Evolutionary conservation across 352 stramenopile species (phyloP).

Genomic region (Phytophthora sp.): DNA sequence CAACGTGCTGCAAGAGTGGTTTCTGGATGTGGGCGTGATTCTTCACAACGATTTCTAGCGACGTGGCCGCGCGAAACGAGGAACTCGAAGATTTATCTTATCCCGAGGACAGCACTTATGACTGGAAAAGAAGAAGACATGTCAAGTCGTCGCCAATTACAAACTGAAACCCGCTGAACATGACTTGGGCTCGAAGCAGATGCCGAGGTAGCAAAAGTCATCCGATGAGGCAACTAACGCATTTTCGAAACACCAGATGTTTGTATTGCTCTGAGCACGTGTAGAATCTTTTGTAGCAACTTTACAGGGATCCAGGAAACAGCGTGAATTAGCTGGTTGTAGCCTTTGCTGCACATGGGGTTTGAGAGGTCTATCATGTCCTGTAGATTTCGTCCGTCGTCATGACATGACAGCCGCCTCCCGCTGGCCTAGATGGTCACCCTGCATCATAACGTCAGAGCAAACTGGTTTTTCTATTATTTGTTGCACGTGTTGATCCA

Average conservation of each 20-base stretch:
- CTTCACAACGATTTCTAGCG: slow-evolving; percentile 67
- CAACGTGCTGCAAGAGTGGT: slow-evolving; percentile 57
- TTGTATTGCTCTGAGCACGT: slow-evolving; percentile 71
- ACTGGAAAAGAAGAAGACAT: slow-evolving; percentile 83
- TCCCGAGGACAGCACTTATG: slow-evolving; percentile 67
- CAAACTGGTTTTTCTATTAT: too few species aligned
- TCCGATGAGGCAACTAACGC: slow-evolving; percentile 41
- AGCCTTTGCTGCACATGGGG: slow-evolving; percentile 67
- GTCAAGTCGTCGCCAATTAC: slow-evolving; percentile 61
- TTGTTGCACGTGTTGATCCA: slow-evolving; percentile 75
- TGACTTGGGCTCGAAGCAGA: too few species aligned
- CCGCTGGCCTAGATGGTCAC: slow-evolving; percentile 51
- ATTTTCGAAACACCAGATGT: slow-evolving; percentile 56
- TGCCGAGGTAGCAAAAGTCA: slow-evolving; percentile 67
- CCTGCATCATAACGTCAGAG: slow-evolving; percentile 47
- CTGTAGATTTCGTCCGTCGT: slow-evolving; percentile 73
- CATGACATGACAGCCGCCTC: slow-evolving; percentile 56
- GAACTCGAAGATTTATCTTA: slow-evolving; percentile 83
- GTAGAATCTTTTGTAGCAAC: slow-evolving; percentile 75
- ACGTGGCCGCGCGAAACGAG: slow-evolving; percentile 67
- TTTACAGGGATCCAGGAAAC: slow-evolving; percentile 79
- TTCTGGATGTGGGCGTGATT: slow-evolving; percentile 51
- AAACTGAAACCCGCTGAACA: slow-evolving; percentile 87
- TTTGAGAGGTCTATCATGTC: slow-evolving; percentile 60
- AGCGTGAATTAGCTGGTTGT: slow-evolving; percentile 67